Percentiles rank a stretch among this genome's conserved stretches.
These are phyloP conservation scores for Alternaria novae-zelandiae DNA, from an alignment of 2,329 filamentous ascomycete species.

Conservation along the genomic window DNA sequence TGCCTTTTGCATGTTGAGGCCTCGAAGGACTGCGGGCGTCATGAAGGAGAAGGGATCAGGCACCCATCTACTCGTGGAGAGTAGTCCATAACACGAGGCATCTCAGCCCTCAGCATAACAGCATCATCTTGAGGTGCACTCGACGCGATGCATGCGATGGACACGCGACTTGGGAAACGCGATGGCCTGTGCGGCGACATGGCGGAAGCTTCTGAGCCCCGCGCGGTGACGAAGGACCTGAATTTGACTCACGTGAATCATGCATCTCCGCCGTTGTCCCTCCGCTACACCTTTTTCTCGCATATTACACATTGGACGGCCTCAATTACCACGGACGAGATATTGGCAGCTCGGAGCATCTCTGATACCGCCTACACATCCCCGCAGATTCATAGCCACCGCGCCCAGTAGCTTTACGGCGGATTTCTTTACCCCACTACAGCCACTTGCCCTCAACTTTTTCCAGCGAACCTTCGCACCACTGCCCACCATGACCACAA, in stretches of 20 bases:
- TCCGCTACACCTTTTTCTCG: slow-evolving; percentile 29
- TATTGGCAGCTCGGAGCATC: slow-evolving; percentile 8
- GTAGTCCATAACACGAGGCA: not conserved
- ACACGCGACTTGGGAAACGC: slow-evolving; percentile 13
- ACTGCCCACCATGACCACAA: slow-evolving; percentile 44
- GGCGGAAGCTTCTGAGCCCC: slow-evolving; percentile 23
- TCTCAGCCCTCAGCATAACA: not conserved
- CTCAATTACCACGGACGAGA: slow-evolving; percentile 21
- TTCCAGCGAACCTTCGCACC: slow-evolving; percentile 28
- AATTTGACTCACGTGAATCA: slow-evolving; percentile 42
- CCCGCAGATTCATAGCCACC: slow-evolving; percentile 15
- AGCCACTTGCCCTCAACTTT: slow-evolving; percentile 37
- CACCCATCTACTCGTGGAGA: not conserved
- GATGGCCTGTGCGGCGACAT: slow-evolving; percentile 28
- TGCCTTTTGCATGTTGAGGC: not conserved
- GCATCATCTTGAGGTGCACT: not conserved
- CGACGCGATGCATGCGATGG: not conserved
- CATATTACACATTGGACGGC: slow-evolving; percentile 30
- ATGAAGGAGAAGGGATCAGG: not conserved
- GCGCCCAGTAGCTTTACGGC: slow-evolving; percentile 20
- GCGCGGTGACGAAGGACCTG: slow-evolving; percentile 32
- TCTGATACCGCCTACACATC: slow-evolving; percentile 5
- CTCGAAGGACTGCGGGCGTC: not conserved
- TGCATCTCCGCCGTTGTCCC: slow-evolving; percentile 28
- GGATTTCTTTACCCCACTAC: slow-evolving; percentile 43